phyloP scores from a whole-genome alignment of 179 eudicot species.

The Spinacia oleracea region DNA sequence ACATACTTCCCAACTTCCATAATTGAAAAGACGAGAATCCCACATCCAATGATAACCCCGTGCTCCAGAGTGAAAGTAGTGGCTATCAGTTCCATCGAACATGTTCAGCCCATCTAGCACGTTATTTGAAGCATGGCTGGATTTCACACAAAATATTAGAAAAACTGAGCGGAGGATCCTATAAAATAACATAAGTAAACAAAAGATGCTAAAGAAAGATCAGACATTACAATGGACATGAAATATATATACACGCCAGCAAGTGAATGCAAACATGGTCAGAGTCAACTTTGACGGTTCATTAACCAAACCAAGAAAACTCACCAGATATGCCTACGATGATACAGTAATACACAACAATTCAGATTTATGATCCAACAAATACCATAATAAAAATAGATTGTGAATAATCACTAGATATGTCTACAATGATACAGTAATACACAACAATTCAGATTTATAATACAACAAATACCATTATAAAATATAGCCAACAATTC shows the following conservation, averaged over 20 bases:
- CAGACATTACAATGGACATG: neutral
- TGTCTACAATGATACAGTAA: neutral
- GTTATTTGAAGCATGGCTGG: slow-evolving; percentile 91
- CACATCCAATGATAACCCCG: slow-evolving; percentile 99
- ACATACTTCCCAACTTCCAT: slow-evolving; percentile 95
- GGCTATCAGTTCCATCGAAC: slow-evolving; percentile 98
- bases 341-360: neutral
- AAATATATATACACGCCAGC: neutral
- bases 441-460: neutral
- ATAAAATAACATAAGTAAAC: neutral
- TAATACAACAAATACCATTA: neutral
- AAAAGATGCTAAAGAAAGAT: neutral
- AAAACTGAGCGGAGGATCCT: neutral
- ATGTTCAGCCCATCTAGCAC: slow-evolving; percentile 89
- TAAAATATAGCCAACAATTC: too few species aligned
- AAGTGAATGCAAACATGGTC: slow-evolving; percentile 11
- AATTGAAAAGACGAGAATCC: slow-evolving; percentile 97
- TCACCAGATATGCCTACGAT: neutral
- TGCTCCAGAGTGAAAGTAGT: slow-evolving; percentile 94
- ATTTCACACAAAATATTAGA: slow-evolving; percentile 28
- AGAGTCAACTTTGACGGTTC: neutral
- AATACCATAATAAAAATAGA: neutral
- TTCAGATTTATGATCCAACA: neutral
- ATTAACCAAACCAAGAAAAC: neutral
- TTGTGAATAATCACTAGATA: neutral